A percentile compares a stretch with the other conserved stretches of the same genome.
Evolutionary conservation across 2,329 filamentous ascomycete species (phyloP).

Genomic region (Venturia effusa): DNA sequence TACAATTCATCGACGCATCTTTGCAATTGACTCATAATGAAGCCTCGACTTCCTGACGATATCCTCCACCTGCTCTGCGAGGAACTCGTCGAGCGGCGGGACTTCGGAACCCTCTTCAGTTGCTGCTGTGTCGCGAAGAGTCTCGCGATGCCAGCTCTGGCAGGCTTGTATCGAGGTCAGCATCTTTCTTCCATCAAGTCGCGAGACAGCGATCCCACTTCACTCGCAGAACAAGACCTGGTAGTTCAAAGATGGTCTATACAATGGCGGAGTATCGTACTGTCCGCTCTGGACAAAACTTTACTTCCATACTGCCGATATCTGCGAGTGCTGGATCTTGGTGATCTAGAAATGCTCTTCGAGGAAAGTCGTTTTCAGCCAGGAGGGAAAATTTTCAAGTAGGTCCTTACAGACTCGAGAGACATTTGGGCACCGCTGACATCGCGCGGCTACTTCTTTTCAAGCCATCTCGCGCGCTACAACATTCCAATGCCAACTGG

Average conservation of each 20-base stretch:
- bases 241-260: constrained; percentile 48
- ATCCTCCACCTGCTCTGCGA: constrained; percentile 51
- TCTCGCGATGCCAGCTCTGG: constrained; percentile 48
- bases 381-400: constrained; percentile 45
- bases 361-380: constrained; percentile 43
- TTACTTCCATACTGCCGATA: constrained; percentile 60
- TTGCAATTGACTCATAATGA: not conserved
- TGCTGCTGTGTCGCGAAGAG: constrained; percentile 45
- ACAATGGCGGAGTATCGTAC: constrained; percentile 57
- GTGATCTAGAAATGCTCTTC: constrained; percentile 49
- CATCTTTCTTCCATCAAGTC: constrained; percentile 9
- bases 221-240: constrained; percentile 32
- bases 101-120: constrained; percentile 42
- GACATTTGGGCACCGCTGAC: not conserved
- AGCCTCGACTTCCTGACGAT: constrained; percentile 40
- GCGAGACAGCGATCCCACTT: constrained; percentile 25
- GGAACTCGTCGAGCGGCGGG: constrained; percentile 43
- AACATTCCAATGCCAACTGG: constrained; percentile 23
- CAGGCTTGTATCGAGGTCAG: constrained; percentile 43
- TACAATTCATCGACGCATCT: not conserved
- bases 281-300: constrained; percentile 52
- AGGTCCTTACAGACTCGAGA: constrained; percentile 15
- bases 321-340: constrained; percentile 52
- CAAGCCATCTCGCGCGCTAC: constrained; percentile 34
- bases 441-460: constrained; percentile 38